Evolutionary conservation across 148 eudicot genomes (phyloP).

Genomic region (Rhododendron williamsianum): DNA sequence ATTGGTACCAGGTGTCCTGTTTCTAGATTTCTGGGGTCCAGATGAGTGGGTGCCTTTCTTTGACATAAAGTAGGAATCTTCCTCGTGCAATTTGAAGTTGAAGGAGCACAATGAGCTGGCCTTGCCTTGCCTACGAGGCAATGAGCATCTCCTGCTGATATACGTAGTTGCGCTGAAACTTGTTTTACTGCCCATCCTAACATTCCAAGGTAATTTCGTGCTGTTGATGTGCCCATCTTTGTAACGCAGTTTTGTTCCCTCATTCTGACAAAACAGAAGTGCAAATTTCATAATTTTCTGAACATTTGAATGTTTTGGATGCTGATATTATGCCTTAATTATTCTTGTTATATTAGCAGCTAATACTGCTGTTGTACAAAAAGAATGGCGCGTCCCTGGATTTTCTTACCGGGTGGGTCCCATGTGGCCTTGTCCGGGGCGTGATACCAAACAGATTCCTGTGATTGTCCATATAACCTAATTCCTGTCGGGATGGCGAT

Average conservation of each 20-base stretch:
- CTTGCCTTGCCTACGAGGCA: background rate
- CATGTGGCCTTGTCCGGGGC: background rate
- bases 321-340: background rate
- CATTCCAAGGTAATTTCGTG: background rate
- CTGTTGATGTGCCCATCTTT: background rate
- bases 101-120: background rate
- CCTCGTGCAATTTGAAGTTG: background rate
- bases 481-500: background rate
- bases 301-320: background rate
- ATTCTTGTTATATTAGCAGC: background rate
- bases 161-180: background rate
- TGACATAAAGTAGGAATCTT: background rate
- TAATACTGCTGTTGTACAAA: background rate
- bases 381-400: background rate
- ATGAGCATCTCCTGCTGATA: background rate
- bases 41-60: background rate
- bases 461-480: background rate
- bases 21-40: background rate
- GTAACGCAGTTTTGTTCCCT: background rate
- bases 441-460: background rate
- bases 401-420: background rate
- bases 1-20: background rate
- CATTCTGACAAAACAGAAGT: background rate
- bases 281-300: background rate
- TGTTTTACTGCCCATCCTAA: background rate